Evolutionary conservation across 2,329 filamentous ascomycete genomes (phyloP), one percentile per base, ranked within the genome.

Genomic region (Metarhizium brunneum): DNA sequence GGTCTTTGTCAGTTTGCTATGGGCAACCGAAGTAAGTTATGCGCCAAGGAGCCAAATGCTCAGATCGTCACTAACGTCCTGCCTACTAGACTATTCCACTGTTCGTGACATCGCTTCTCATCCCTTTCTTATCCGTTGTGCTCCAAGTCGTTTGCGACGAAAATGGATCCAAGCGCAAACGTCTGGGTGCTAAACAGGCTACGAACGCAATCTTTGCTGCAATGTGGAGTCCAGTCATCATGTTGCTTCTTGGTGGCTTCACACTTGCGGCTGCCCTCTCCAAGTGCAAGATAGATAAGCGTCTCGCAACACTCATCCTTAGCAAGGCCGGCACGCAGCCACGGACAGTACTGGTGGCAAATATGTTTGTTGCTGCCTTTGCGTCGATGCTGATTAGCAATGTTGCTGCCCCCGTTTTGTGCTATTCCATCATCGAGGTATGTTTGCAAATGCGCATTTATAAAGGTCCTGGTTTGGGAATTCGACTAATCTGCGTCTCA

Each of bases 211-310:
- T 96, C 56, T 97, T 99, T 65, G 80, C 90, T 4, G 87, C 94
- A 30, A 99, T 99, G 94, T 99, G 94, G 94, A 96, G 92, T 3
- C 92, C 94, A 0, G 94, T 99, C 55, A 99, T 99, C 63, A 97
- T 99, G 94, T 83, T 99, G 16, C 78, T 99, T 25, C 84, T 99
- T 0, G 94, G 94, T 62, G 94, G 94, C 36, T 99, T 99, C 67
- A 96, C 94, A 2, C 86, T 99, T 54, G 94, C 94, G 10, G 94
- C 94, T 0, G 95, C 94, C 0, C 74, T 99, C 55, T 96, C 91
- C 51, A 99, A 99, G 70, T 96, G 95, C 71, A 94, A 92, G 63
- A 97, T 99, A 65, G 94, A 96, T 58, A 96, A 97, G 73, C 87
- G 94, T 67, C 91, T 99, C 74, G 94, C 94, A 2, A 96, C 92